Conservation (phyloP, 2,329 filamentous ascomycete genomes). For the Epichloe scottii region DNA sequence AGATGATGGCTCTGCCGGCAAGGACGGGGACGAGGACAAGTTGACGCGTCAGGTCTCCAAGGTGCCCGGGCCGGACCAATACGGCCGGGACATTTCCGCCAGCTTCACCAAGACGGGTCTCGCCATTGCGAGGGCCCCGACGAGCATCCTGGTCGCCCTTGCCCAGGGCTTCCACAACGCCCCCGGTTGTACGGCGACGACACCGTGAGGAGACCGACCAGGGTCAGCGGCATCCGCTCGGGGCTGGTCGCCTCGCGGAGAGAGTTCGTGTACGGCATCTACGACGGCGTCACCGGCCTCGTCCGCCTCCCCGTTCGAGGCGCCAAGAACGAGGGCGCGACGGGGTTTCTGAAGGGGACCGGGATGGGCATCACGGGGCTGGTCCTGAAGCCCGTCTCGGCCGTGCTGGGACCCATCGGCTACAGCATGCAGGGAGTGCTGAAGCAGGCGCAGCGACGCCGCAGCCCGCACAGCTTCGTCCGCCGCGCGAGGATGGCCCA, state of each 20-base stretch:
- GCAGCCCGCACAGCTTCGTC: slow-evolving; percentile 39
- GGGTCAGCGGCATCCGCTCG: slow-evolving; percentile 53
- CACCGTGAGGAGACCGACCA: slow-evolving; percentile 50
- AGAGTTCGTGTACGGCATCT: slow-evolving; percentile 51
- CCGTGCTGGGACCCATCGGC: slow-evolving; percentile 45
- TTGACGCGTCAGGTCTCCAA: neutral
- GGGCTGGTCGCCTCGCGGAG: slow-evolving; percentile 48
- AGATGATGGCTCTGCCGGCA: slow-evolving; percentile 4
- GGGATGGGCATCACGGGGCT: slow-evolving; percentile 53
- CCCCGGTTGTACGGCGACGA: slow-evolving; percentile 56
- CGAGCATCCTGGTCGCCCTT: slow-evolving; percentile 47
- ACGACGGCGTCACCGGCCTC: slow-evolving; percentile 52
- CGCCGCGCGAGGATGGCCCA: slow-evolving; percentile 46
- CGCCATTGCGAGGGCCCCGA: slow-evolving; percentile 43
- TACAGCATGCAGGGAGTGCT: slow-evolving; percentile 53
- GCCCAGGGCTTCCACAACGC: slow-evolving; percentile 62
- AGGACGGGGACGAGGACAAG: slow-evolving; percentile 1
- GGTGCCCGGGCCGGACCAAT: slow-evolving; percentile 17
- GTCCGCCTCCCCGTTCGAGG: slow-evolving; percentile 46
- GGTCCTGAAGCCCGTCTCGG: slow-evolving; percentile 51
- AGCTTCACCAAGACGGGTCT: slow-evolving; percentile 37
- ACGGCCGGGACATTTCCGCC: slow-evolving; percentile 36
- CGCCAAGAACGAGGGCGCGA: slow-evolving; percentile 37
- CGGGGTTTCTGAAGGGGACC: slow-evolving; percentile 38
- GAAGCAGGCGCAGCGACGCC: slow-evolving; percentile 43